Evolutionary conservation across 352 stramenopile genomes (phyloP).

Genomic region (Phytophthora cactorum): DNA sequence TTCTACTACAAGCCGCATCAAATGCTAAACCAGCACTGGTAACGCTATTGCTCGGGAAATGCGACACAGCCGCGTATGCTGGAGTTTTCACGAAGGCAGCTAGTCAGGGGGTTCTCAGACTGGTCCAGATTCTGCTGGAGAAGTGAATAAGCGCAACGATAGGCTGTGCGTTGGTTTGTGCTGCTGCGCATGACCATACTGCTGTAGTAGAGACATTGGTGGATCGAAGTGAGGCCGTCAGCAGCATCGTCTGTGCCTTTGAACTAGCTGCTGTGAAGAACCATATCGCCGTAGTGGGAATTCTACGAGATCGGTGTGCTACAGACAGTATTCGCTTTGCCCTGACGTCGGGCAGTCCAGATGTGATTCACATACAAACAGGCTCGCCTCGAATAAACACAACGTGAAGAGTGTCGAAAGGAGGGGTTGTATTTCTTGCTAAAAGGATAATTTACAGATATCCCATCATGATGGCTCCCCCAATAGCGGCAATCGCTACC

Average conservation of each 20-base stretch:
- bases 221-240: not conserved
- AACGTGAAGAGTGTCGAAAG: not conserved
- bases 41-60: not conserved
- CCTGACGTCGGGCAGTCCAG: not conserved
- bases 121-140: not conserved
- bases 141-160: not conserved
- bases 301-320: not conserved
- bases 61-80: not conserved
- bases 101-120: not conserved
- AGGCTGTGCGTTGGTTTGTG: not conserved
- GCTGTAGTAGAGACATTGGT: not conserved
- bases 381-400: not conserved
- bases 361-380: not conserved
- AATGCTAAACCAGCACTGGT: not conserved
- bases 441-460: conserved; percentile 32
- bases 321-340: not conserved
- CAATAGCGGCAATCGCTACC: conserved; percentile 44
- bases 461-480: conserved; percentile 43
- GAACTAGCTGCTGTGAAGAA: not conserved
- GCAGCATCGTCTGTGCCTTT: not conserved
- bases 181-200: not conserved
- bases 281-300: not conserved
- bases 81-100: not conserved
- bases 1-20: not conserved
- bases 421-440: no score